These are phyloP conservation scores for Coniochaeta prunicola DNA, from an alignment of 2,329 filamentous ascomycete species.

Conservation along the genomic window DNA sequence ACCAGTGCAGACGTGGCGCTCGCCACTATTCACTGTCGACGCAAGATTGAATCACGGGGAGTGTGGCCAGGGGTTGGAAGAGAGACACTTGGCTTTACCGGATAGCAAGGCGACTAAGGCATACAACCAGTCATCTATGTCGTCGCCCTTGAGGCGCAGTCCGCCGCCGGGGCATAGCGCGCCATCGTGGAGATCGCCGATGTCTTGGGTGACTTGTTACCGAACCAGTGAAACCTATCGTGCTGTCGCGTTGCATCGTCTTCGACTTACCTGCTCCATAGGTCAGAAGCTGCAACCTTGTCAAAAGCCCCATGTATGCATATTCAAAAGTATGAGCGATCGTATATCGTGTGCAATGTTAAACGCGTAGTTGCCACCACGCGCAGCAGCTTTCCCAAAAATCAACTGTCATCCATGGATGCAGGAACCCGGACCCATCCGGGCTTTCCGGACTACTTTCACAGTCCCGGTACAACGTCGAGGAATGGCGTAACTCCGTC, in stretches of 20 bases:
- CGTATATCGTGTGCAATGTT: neutral
- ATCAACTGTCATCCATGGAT: neutral
- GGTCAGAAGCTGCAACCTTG: neutral
- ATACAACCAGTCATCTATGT: neutral
- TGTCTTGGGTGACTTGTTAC: neutral
- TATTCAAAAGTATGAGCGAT: neutral
- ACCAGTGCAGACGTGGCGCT: neutral
- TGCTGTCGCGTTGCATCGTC: neutral
- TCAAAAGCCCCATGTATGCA: neutral
- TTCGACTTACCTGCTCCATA: neutral
- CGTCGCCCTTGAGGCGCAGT: neutral
- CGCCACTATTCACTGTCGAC: neutral
- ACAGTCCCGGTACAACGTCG: neutral
- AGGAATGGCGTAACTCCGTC: neutral
- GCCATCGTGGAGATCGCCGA: neutral
- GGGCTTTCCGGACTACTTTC: neutral
- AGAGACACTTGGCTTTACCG: neutral
- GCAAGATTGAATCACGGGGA: neutral
- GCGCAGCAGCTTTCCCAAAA: neutral
- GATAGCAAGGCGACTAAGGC: neutral
- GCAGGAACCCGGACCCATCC: neutral
- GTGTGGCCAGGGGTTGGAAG: neutral
- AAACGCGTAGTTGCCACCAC: neutral
- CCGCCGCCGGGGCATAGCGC: too few species aligned
- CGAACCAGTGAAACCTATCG: neutral